Base-by-base conservation (phyloP, 2,329 filamentous ascomycete species). In the Trichothecium roseum region DNA sequence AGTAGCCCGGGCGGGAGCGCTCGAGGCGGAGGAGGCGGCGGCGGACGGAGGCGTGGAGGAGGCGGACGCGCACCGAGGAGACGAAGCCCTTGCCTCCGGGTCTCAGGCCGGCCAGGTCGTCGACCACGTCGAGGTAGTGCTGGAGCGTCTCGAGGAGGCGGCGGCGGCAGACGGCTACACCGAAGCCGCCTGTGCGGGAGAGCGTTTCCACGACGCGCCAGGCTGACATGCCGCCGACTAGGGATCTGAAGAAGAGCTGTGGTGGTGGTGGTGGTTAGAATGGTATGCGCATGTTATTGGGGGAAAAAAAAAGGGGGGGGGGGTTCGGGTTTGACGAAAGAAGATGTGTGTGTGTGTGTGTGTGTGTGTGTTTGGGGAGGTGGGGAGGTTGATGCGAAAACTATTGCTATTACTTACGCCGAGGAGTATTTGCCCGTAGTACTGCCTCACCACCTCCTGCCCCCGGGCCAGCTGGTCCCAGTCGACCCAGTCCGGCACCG, bases 391-490 rank as follows among this genome's bases (percentile, higher is more conserved):
- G 29, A 26, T 10, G 16, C 2, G 14, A 15, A 20, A 26, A 16
- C n/a, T 9, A 17, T 9, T 8, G 32, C n/a, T 12, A 29, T 9
- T 10, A 45, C 57, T 47, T 49, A 66, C 65, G 8, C 62, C 75
- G 7, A 77, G 81, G 15, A 86, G 55, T 16, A 72, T 71, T 1
- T 80, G 73, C 0, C 74, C 76, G 14, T 74, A 81, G 53, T 87
- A 88, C 26, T 83, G 73, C 53, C 84, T 87, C 49, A 87, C 85
- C 1, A 86, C 72, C 45, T 82, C 73, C 51, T 89, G 83, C 0
- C 83, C 84, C 47, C 83, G 66, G 40, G 69, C 64, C 37, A 89
- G 79, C 50, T 86, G 81, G 2, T 70, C 69, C 82, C 81, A 88
- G 51, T 87, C 75, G 3, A 88, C 83, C 81, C 82, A 88, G 1